These are phyloP conservation scores for Backusella psychrophila DNA, from an alignment of 192 early-diverging fungal species.

Conservation along the genomic window DNA sequence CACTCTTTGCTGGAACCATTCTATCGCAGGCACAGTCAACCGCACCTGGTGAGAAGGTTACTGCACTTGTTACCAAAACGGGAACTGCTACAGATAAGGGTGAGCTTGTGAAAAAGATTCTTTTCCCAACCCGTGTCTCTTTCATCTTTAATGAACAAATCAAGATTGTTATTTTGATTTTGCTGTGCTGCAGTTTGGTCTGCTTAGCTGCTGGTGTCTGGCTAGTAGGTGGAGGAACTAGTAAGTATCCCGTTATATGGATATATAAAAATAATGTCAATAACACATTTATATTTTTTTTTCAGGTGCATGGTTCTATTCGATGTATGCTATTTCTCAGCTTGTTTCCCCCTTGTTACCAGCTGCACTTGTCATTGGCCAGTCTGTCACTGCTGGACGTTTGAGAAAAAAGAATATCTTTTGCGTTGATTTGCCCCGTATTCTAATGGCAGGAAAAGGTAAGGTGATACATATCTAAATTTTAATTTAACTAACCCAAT, in stretches of 20 bases:
- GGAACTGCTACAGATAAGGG: constrained; percentile 64
- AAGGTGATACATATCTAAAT: not conserved
- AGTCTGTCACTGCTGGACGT: constrained; percentile 57
- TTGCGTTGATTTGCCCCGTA: constrained; percentile 65
- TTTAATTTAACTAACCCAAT: constrained; percentile 1
- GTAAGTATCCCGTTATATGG: not conserved
- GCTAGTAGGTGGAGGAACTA: constrained; percentile 16
- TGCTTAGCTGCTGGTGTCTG: constrained; percentile 41
- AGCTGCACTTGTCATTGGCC: constrained; percentile 66
- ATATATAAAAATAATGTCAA: not conserved
- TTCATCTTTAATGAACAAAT: constrained; percentile 73
- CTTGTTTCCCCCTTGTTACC: constrained; percentile 65
- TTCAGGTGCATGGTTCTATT: constrained; percentile 59
- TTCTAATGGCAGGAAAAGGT: constrained; percentile 58
- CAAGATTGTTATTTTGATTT: constrained; percentile 62
- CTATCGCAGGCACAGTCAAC: constrained; percentile 49
- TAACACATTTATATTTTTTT: constrained; percentile 1
- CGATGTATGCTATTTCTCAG: constrained; percentile 66
- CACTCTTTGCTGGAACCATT: constrained; percentile 56
- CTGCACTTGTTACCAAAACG: constrained; percentile 56
- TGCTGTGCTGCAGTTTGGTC: constrained; percentile 55
- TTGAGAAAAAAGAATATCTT: constrained; percentile 57
- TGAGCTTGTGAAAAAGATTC: constrained; percentile 63
- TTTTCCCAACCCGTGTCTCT: constrained; percentile 59
- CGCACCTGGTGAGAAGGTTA: constrained; percentile 17